phyloP scores from a whole-genome alignment of 1,284 basidiomycete genomes.

The Hemileia vastatrix region DNA sequence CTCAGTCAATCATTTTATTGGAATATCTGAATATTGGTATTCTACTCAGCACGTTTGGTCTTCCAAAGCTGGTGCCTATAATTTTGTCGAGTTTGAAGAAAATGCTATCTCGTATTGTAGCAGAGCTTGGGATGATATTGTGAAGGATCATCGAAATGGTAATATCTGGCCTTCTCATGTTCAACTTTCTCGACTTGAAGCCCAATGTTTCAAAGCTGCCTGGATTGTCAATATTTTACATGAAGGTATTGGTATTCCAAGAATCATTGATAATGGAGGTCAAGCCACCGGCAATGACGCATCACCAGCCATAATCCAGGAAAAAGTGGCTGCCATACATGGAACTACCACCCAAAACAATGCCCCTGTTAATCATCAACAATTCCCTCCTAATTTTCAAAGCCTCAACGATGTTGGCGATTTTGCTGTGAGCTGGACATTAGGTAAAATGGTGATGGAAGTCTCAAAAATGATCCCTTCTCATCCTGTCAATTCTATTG shows the following conservation, averaged over 20 bases:
- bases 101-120: constrained; percentile 79
- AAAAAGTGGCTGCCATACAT: constrained; percentile 63
- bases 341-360: constrained; percentile 25
- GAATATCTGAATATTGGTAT: constrained; percentile 99
- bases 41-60: constrained; percentile 83
- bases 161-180: constrained; percentile 48
- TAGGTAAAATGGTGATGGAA: constrained; percentile 96
- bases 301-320: constrained; percentile 62
- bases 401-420: constrained; percentile 81
- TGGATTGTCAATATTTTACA: constrained; percentile 96
- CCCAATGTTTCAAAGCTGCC: constrained; percentile 99
- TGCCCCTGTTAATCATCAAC: too few relatives aligned
- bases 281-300: constrained; percentile 52
- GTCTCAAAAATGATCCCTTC: constrained; percentile 47
- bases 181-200: constrained; percentile 72
- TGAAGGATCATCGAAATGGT: constrained; percentile 57
- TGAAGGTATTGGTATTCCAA: constrained; percentile 88
- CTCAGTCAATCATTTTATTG: constrained; percentile 59
- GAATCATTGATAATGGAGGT: constrained; percentile 71
- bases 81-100: constrained; percentile 89
- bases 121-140: constrained; percentile 66
- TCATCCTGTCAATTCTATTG: too few relatives aligned
- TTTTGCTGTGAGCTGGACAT: constrained; percentile 91
- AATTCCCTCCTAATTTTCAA: constrained; percentile 72
- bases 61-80: constrained; percentile 76